These are phyloP conservation scores for Groenewaldozyma auringiensis DNA, from an alignment of 1,139 yeast genomes.

Conservation along the genomic window DNA sequence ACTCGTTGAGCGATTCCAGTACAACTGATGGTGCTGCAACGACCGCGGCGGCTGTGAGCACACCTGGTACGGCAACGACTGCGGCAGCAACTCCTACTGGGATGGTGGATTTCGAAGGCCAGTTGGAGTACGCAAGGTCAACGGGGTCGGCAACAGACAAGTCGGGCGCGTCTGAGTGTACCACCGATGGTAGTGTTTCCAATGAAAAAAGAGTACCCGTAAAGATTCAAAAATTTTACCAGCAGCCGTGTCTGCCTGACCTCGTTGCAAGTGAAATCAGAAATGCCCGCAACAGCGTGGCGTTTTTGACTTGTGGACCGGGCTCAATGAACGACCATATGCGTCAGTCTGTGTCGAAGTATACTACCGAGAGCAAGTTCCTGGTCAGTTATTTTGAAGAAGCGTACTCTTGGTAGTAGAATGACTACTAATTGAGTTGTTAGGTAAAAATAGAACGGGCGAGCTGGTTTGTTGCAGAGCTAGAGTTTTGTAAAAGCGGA, in stretches of 20 bases:
- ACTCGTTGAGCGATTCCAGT: not conserved
- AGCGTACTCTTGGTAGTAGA: constrained; percentile 33
- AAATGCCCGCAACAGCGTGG: constrained; percentile 11
- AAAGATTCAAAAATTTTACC: not conserved
- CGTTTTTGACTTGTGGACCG: constrained; percentile 21
- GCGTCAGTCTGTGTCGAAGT: constrained; percentile 36
- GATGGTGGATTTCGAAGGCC: not conserved
- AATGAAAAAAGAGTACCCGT: not conserved
- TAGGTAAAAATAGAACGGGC: not conserved
- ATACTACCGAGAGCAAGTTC: constrained; percentile 10
- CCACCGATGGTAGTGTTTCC: not conserved
- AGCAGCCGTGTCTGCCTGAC: constrained; percentile 5
- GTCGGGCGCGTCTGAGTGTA: not conserved
- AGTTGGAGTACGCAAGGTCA: not conserved
- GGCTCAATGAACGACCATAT: constrained; percentile 23
- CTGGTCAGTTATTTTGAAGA: constrained; percentile 35
- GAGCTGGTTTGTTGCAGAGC: too few relatives aligned
- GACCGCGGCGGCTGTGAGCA: not conserved
- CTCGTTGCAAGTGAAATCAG: constrained; percentile 9
- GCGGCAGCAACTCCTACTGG: not conserved
- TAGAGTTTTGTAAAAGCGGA: too few relatives aligned
- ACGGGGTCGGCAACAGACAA: not conserved
- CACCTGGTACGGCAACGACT: not conserved
- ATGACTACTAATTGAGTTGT: too few relatives aligned
- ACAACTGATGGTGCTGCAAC: not conserved